Evolutionary conservation across 2,329 filamentous ascomycete genomes (phyloP).

Genomic region (Ophidiomyces ophidiicola): DNA sequence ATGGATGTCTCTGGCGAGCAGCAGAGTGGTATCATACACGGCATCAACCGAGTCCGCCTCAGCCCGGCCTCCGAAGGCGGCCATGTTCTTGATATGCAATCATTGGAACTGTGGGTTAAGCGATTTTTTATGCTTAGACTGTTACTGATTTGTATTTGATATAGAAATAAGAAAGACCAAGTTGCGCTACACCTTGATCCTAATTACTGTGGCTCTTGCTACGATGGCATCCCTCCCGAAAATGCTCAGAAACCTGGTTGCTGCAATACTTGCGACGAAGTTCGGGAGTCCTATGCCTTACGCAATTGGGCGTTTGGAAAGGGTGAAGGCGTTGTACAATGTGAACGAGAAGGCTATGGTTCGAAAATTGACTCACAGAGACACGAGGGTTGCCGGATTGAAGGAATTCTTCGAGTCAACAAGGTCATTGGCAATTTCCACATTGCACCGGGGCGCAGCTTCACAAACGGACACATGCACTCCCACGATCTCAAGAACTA

Average conservation of each 20-base stretch:
- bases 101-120: conserved; percentile 51
- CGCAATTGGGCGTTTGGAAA: conserved; percentile 88
- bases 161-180: conserved; percentile 55
- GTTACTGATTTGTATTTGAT: conserved; percentile 1
- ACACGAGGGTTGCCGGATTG: conserved; percentile 84
- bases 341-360: conserved; percentile 82
- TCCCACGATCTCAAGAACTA: conserved; percentile 97
- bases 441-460: conserved; percentile 87
- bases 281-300: conserved; percentile 82
- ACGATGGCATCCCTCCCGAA: conserved; percentile 63
- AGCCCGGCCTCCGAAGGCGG: conserved; percentile 61
- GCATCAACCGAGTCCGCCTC: conserved; percentile 81
- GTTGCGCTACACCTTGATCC: conserved; percentile 70
- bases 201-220: conserved; percentile 85
- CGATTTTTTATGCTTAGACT: not conserved
- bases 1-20: conserved; percentile 99
- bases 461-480: conserved; percentile 94
- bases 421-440: conserved; percentile 99
- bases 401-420: conserved; percentile 86
- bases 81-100: conserved; percentile 56
- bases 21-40: conserved; percentile 86
- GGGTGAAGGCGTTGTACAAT: conserved; percentile 89
- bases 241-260: conserved; percentile 71
- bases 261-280: conserved; percentile 95
- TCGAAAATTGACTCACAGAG: conserved; percentile 80